Base-by-base conservation (phyloP, 2,329 filamentous ascomycete species). In the Scedosporium apiospermum region DNA sequence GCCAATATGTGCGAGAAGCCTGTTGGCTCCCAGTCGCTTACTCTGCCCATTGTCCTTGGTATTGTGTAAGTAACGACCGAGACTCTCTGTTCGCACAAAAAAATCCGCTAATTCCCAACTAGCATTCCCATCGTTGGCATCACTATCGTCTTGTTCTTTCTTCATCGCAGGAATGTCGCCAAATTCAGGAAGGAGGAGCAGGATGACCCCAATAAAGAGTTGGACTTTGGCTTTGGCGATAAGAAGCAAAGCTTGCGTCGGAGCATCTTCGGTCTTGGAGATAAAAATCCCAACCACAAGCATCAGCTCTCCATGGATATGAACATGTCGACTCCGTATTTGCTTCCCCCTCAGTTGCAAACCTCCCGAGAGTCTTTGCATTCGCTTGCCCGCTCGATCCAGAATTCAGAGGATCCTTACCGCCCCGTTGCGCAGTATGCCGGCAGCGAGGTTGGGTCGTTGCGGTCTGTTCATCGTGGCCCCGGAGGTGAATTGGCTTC, bases 151-250 rank as follows among this genome's bases (percentile, higher is more conserved):
- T 77, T 97, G 46, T 70, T 93, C 66, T 88, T 87, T 70, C 82
- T 99, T 42, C 93, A 97, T 72, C 85, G 91, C 61, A 84, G 91
- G 72, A 89, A 91, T 69, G 76, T 90, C 46, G 85, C 83, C 72
- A 91, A 86, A 69, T 80, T 91, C 66, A 80, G 80, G 62, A 77
- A 81, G 64, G 95, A 99, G 76, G 95, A 99, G 76, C 81, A 83
- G 18, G 86, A 89, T 65, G 93, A 97, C 74, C 90, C 91, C 67
- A 91, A 96, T 75, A 93, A 89, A 71, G 95, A 91, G 0, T 82
- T 98, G 71, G 95, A 99, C 73, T 99, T 97, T 71, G 95, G 95
- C 42, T 76, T 97, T 71, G 91, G 77, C 44, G 76, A 88, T 63
- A 74, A 78, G 38, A 61, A 71, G 26, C 38, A 30, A 42, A 57